A percentile compares a stretch with the other conserved stretches of the same genome.
phyloP scores from a whole-genome alignment of 805 yeast genomes.

The Metschnikowia arizonensis region DNA sequence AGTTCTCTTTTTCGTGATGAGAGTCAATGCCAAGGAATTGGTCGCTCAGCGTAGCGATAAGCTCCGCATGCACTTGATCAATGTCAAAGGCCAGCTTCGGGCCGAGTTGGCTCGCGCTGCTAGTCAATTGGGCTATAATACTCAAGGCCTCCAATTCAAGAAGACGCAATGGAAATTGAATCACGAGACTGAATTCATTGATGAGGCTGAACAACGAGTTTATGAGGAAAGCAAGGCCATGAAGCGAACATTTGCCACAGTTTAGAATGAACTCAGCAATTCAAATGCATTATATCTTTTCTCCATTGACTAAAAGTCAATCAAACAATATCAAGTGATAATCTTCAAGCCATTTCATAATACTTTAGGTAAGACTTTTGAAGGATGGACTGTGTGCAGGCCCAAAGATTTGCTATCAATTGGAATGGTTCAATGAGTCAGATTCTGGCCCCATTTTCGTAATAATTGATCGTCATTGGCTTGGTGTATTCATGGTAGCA shows the following conservation, averaged over 20 bases:
- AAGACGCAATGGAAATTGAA: conserved; percentile 73
- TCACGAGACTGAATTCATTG: conserved; percentile 72
- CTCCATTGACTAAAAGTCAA: too few relatives aligned
- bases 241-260: conserved; percentile 71
- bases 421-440: too few relatives aligned
- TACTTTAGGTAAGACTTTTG: too few relatives aligned
- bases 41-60: conserved; percentile 61
- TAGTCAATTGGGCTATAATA: conserved; percentile 72
- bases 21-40: conserved; percentile 74
- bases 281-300: too few relatives aligned
- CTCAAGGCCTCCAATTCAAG: conserved; percentile 73
- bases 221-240: conserved; percentile 53
- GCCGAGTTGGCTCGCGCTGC: conserved; percentile 47
- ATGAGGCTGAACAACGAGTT: conserved; percentile 54
- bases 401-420: too few relatives aligned
- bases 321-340: too few relatives aligned
- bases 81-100: conserved; percentile 62
- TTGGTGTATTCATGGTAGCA: too few relatives aligned
- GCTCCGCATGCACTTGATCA: conserved; percentile 59
- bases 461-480: too few relatives aligned
- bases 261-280: too few relatives aligned
- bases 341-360: too few relatives aligned
- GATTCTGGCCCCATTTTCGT: too few relatives aligned
- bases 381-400: too few relatives aligned
- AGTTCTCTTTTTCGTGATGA: conserved; percentile 69